A percentile compares a stretch with the other conserved stretches of the same genome.
These are phyloP conservation scores for Cicer yamashitae DNA, from an alignment of 306 rosid genomes.

Conservation along the genomic window DNA sequence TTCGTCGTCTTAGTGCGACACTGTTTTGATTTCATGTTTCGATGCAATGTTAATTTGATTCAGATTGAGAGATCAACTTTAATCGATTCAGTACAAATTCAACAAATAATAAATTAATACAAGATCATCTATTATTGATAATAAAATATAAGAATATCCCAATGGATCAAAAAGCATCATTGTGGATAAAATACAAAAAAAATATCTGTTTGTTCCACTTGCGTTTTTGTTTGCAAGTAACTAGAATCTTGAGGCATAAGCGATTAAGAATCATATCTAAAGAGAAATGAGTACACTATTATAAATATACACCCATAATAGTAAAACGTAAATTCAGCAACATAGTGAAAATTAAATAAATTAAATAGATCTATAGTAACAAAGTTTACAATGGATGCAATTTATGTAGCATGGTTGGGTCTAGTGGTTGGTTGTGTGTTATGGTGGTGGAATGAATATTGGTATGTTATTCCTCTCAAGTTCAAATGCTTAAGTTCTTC, in stretches of 20 bases:
- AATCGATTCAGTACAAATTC: too few relatives aligned
- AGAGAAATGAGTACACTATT: background rate
- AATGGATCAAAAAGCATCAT: background rate
- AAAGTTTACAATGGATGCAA: constrained; percentile 20
- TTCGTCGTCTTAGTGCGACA: too few relatives aligned
- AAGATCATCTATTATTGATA: too few relatives aligned
- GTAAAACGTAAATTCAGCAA: background rate
- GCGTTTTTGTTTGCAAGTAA: background rate
- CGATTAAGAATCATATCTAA: background rate
- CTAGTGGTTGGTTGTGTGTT: background rate
- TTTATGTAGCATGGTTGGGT: background rate
- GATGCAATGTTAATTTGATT: too few relatives aligned
- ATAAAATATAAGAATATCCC: background rate
- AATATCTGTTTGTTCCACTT: background rate
- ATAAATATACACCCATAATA: background rate
- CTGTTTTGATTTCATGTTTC: too few relatives aligned
- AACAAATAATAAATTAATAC: too few relatives aligned
- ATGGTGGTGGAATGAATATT: constrained; percentile 39
- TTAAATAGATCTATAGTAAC: background rate
- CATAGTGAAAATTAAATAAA: background rate
- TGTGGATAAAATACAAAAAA: background rate
- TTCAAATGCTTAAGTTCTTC: background rate
- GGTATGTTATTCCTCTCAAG: constrained; percentile 30
- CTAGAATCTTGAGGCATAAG: background rate
- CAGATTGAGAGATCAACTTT: too few relatives aligned